Base-by-base conservation (phyloP, 305 asterid genomes). In the Fraxinus velutina region DNA sequence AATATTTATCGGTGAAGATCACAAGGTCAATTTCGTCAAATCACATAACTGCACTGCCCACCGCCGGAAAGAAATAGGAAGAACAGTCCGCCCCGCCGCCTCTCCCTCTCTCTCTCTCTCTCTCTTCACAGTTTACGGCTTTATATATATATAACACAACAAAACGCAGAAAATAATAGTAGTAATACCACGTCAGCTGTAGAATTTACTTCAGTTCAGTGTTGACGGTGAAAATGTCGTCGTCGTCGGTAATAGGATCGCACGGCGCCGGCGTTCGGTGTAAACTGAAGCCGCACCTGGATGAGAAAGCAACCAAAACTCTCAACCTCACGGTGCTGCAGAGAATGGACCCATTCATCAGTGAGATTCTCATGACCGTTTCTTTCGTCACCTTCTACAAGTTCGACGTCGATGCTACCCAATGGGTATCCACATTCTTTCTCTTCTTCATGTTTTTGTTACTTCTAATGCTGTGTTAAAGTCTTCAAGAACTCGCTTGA, bases 301-400 rank as follows among this genome's bases (percentile, higher is more conserved):
- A 93, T 84, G 88, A 90, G 86, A 88, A 90, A 87, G 90, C 87
- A 87, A 93, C 98, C 24, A 91, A 95, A 83, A 44, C 85, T 74
- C 91, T 93, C 13, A 95, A 95, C 90, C 83, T 95, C 79, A 93
- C 92, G 32, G 98, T 95, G 86, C 93, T 95, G 22, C 99, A 93
- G 84, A 87, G 99, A 57, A 87, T 88, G 80, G 99, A 95, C 90
- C 93, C 97, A 32, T 91, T 83, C 73, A 89, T 95, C n/a, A 93
- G 91, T 82, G 95, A 95, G 50, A 95, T 93, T 75, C 89, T 93
- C 80, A 82, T 92, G 87, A 92, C 95, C 37, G 97, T 93, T 27
- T 88, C 94, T 79, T 97, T 91, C 87, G 99, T 93, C 78, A 84
- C 92, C 76, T 81, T 90, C 84, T 93, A 95, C 83, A 91, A 87